Evolutionary conservation across 495 filamentous ascomycete genomes (phyloP), one percentile per base, ranked within the genome.

Genomic region (Penicillium daleae): DNA sequence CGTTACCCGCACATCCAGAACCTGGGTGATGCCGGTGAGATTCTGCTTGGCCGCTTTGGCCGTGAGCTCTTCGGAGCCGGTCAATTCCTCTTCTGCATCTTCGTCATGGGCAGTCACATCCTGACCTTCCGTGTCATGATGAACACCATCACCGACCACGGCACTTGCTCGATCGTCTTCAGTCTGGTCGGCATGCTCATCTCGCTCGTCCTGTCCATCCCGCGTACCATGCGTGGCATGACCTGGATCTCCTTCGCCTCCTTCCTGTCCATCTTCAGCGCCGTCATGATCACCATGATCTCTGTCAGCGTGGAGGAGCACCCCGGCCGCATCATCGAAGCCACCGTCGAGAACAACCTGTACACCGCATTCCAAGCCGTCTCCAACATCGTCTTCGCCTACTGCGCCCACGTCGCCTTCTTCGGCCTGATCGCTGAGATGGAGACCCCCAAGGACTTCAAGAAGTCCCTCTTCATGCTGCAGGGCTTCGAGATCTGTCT

Each of bases 351-450:
- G 1, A 71, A 55, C 29, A 68, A 66, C 56, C 66, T 78, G 7
- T 77, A 76, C 69, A 68, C 73, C 12, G 59, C 71, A 4, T 83
- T 84, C 67, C 69, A 71, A 17, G 74, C 76, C 13, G 78, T 83
- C 15, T 80, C 81, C 6, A 83, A 85, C 66, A 83, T 84, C 52
- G 78, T 83, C 62, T 83, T 85, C 64, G 80, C 80, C 29, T 83
- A 82, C 72, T 84, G 83, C 79, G 79, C 89, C 61, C 83, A 91
- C 78, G 79, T 90, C 68, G 84, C 88, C 66, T 89, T 92, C 78
- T 90, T 93, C 79, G 84, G 81, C 59, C 87, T 94, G 69, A 89
- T 91, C 68, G 85, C 88, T 60, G 91, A 94, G 72, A 89, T 94
- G 83, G 84, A 88, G 66, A 82, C 84, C 0, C 90, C 89, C 1